Evolutionary conservation across 2,329 filamentous ascomycete genomes (phyloP).

Genomic region (Blastomyces gilchristii): DNA sequence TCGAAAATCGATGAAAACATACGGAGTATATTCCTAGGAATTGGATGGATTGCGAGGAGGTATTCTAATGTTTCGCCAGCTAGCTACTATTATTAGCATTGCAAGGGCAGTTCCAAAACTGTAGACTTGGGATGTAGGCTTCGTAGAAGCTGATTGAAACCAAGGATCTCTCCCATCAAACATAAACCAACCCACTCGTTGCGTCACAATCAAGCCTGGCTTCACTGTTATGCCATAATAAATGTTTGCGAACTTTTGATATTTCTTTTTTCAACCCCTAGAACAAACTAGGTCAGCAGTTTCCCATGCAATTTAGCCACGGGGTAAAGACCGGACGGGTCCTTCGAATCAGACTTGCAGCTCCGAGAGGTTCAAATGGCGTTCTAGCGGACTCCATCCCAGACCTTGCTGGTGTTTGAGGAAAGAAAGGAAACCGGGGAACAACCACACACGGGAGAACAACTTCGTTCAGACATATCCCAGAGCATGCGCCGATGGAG

Average conservation of each 20-base stretch:
- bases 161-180: background rate
- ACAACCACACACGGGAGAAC: background rate
- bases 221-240: background rate
- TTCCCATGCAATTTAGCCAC: background rate
- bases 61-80: background rate
- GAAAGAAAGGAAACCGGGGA: background rate
- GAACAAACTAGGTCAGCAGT: background rate
- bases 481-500: background rate
- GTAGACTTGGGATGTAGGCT: background rate
- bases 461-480: background rate
- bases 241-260: background rate
- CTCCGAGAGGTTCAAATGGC: background rate
- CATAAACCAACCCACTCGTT: background rate
- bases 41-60: background rate
- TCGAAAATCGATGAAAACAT: background rate
- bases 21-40: background rate
- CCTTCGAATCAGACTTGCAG: background rate
- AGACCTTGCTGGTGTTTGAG: background rate
- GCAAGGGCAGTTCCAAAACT: background rate
- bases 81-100: background rate
- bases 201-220: background rate
- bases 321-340: background rate
- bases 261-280: background rate
- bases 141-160: background rate
- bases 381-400: background rate